These are phyloP conservation scores for Lentinula raphanica DNA, from an alignment of 768 basidiomycete species.

Conservation along the genomic window DNA sequence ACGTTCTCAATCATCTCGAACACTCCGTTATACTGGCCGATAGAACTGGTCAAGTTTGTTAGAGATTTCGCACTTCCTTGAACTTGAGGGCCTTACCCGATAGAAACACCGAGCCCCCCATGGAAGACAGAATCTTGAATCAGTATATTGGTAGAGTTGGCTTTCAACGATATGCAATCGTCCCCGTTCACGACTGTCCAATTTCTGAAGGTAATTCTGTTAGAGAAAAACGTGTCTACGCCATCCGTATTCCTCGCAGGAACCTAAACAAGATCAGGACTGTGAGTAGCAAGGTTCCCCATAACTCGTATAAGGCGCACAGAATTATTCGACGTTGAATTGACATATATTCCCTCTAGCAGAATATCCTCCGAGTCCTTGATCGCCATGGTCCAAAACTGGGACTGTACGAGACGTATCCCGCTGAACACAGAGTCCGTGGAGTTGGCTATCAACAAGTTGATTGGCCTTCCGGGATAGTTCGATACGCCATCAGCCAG, in stretches of 20 bases:
- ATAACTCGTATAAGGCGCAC: slow-evolving; percentile 9
- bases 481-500: slow-evolving; percentile 32
- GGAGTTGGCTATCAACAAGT: slow-evolving; percentile 29
- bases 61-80: neutral
- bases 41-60: neutral
- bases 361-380: slow-evolving; percentile 29
- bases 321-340: slow-evolving; percentile 29
- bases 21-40: slow-evolving; percentile 30
- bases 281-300: neutral
- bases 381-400: slow-evolving; percentile 37
- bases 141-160: slow-evolving; percentile 36
- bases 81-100: slow-evolving; percentile 20
- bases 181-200: slow-evolving; percentile 35
- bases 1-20: slow-evolving; percentile 29
- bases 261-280: slow-evolving; percentile 10
- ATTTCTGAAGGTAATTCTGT: slow-evolving; percentile 32
- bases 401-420: slow-evolving; percentile 34
- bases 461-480: slow-evolving; percentile 32
- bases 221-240: slow-evolving; percentile 30
- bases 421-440: slow-evolving; percentile 30
- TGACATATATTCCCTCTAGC: slow-evolving; percentile 34
- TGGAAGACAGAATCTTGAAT: slow-evolving; percentile 32
- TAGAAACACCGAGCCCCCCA: slow-evolving; percentile 34
- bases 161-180: slow-evolving; percentile 34
- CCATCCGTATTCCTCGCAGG: slow-evolving; percentile 34